phyloP scores from a whole-genome alignment of 2,329 filamentous ascomycete genomes.

The Microsporum ferrugineum region DNA sequence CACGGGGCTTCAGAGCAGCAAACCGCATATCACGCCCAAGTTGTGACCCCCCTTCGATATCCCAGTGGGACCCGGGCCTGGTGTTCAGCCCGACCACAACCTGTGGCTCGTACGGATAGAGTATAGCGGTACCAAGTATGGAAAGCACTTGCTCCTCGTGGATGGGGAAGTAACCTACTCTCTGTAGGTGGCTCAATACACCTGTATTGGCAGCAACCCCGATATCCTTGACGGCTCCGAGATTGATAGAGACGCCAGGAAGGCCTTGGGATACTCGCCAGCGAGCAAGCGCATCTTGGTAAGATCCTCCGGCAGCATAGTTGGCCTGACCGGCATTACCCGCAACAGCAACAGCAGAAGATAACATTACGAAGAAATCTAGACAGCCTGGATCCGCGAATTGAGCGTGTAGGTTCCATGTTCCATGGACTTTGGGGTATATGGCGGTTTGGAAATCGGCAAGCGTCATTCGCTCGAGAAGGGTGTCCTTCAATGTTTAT shows the following conservation, averaged over 20 bases:
- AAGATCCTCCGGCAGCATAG: conserved; percentile 9
- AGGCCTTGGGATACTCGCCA: conserved; percentile 13
- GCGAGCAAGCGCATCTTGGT: conserved; percentile 8
- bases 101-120: too few relatives aligned
- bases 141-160: too few relatives aligned
- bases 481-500: background rate
- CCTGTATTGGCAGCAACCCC: background rate
- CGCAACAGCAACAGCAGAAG: conserved; percentile 4
- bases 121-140: too few relatives aligned
- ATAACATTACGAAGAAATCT: conserved; percentile 17
- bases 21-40: too few relatives aligned
- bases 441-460: conserved; percentile 12
- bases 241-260: conserved; percentile 3
- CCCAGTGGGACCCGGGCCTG: too few relatives aligned
- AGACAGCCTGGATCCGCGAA: conserved; percentile 15
- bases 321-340: conserved; percentile 7
- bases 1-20: too few relatives aligned
- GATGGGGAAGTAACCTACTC: too few relatives aligned
- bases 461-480: background rate
- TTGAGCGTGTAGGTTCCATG: conserved; percentile 18
- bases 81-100: too few relatives aligned
- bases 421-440: conserved; percentile 21
- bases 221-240: background rate
- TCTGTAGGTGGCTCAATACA: too few relatives aligned
- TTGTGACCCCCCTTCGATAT: too few relatives aligned